Conservation (phyloP, 129 eudicot species). For the Artemisia argyi region DNA sequence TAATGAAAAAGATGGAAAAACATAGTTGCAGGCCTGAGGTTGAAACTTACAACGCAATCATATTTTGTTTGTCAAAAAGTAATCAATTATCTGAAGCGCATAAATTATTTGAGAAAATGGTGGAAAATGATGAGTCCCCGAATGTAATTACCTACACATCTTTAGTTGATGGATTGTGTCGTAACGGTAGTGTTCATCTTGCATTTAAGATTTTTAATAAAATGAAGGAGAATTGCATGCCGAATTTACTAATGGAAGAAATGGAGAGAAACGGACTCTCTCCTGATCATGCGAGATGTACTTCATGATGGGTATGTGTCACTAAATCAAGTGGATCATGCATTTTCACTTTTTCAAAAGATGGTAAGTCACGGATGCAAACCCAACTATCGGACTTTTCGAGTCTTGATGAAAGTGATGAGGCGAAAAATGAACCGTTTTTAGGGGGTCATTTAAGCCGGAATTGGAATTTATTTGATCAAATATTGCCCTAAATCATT, state of each 20-base stretch:
- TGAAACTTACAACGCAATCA: slow-evolving; percentile 67
- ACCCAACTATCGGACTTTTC: slow-evolving; percentile 70
- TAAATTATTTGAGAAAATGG: slow-evolving; percentile 44
- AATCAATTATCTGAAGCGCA: slow-evolving; percentile 54
- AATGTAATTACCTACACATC: slow-evolving; percentile 77
- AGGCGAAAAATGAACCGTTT: no score
- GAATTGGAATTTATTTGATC: no score
- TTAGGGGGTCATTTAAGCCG: no score
- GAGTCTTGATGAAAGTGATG: slow-evolving; percentile 56
- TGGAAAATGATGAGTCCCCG: slow-evolving; percentile 50
- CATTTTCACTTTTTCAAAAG: slow-evolving; percentile 50
- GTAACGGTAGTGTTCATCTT: slow-evolving; percentile 48
- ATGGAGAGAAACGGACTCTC: slow-evolving; percentile 53
- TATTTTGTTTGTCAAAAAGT: slow-evolving; percentile 57
- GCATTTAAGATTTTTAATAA: slow-evolving; percentile 65
- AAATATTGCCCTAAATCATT: no score
- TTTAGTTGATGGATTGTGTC: slow-evolving; percentile 71
- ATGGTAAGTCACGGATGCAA: slow-evolving; percentile 59
- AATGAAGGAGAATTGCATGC: slow-evolving; percentile 59
- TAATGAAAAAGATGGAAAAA: slow-evolving; percentile 57
- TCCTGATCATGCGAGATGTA: slow-evolving; percentile 75
- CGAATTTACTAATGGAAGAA: slow-evolving; percentile 64
- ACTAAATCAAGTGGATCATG: slow-evolving; percentile 53
- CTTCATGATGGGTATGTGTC: slow-evolving; percentile 68
- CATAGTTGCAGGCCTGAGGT: slow-evolving; percentile 41